Conservation (phyloP, 176 grass and related monocot species). For the Oryza punctata region DNA sequence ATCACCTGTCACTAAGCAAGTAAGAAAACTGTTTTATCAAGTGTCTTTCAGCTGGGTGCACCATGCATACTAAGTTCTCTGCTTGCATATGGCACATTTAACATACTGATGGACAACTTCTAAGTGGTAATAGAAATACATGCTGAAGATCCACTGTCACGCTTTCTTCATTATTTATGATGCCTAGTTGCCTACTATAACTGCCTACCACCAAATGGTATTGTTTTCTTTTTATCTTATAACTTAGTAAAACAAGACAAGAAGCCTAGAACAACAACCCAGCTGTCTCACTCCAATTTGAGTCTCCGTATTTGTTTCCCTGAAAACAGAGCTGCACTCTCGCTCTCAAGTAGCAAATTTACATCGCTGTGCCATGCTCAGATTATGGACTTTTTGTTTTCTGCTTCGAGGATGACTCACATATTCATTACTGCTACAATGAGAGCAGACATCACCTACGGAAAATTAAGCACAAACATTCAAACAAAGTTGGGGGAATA, state of each 20-base stretch:
- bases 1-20: neutral
- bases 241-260: neutral
- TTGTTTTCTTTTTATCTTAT: neutral
- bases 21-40: neutral
- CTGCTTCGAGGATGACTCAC: neutral
- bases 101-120: neutral
- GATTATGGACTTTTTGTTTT: too few relatives aligned
- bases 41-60: conserved; percentile 5
- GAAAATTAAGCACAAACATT: neutral
- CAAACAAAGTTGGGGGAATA: neutral
- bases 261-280: neutral
- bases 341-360: neutral
- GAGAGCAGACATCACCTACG: neutral
- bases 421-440: neutral
- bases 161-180: neutral
- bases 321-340: too few relatives aligned
- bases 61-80: neutral
- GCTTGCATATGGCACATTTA: neutral
- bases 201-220: neutral
- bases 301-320: too few relatives aligned
- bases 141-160: neutral
- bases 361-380: neutral
- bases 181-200: neutral
- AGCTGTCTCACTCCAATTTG: too few relatives aligned
- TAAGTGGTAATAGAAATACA: neutral